Evolutionary conservation across 176 grass and related monocot genomes (phyloP).

Genomic region (Aegilops sharonensis): DNA sequence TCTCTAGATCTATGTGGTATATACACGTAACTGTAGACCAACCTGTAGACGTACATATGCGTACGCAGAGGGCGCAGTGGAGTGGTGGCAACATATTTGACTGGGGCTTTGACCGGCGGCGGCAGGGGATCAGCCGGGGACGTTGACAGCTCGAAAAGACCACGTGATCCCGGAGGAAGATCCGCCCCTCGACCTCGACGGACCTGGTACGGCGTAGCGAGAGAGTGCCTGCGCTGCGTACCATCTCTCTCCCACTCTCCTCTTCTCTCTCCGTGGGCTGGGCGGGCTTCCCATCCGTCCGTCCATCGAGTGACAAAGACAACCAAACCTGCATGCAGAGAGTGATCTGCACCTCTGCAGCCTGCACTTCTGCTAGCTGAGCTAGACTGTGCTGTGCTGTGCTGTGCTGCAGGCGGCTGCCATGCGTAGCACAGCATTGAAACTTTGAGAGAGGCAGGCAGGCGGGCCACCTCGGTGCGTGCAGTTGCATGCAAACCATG

Average conservation of each 20-base stretch:
- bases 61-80: neutral
- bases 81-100: constrained; percentile 33
- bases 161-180: constrained; percentile 64
- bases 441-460: neutral
- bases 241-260: neutral
- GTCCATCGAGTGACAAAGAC: constrained; percentile 14
- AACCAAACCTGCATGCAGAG: constrained; percentile 24
- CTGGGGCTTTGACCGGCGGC: constrained; percentile 41
- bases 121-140: constrained; percentile 51
- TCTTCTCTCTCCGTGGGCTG: neutral
- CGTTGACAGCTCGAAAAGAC: constrained; percentile 51
- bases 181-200: neutral
- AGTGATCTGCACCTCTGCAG: neutral
- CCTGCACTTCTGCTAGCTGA: neutral
- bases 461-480: neutral
- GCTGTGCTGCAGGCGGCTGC: neutral
- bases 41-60: constrained; percentile 11
- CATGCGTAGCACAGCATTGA: constrained; percentile 19
- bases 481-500: constrained; percentile 4
- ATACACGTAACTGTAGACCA: neutral
- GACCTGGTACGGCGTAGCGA: neutral
- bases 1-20: neutral
- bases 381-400: neutral
- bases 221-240: neutral
- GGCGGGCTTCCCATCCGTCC: constrained; percentile 11